Conservation (phyloP, 2,329 filamentous ascomycete species). For the Cryphonectria parasitica region DNA sequence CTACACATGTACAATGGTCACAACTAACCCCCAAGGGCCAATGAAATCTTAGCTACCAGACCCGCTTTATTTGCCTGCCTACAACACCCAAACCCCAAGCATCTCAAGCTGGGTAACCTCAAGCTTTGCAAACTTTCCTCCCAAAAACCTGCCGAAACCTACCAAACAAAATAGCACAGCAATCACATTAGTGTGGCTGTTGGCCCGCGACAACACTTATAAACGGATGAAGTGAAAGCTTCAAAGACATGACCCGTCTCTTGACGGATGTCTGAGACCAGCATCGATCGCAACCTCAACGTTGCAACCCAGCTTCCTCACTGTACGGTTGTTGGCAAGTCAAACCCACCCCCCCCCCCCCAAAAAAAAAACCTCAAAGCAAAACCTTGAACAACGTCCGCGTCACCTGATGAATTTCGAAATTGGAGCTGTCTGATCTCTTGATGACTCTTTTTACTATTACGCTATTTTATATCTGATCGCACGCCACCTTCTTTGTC, state of each 20-base stretch:
- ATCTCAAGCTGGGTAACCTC: background rate
- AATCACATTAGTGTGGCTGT: constrained; percentile 12
- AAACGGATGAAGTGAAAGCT: constrained; percentile 28
- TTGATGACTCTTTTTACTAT: constrained; percentile 56
- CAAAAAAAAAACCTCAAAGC: background rate
- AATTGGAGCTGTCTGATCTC: constrained; percentile 76
- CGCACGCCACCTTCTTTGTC: background rate
- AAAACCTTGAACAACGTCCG: background rate
- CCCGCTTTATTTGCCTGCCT: background rate
- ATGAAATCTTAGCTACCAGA: background rate
- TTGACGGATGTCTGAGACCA: constrained; percentile 21
- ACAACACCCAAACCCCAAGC: background rate
- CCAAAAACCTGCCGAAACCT: constrained; percentile 10
- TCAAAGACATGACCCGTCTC: constrained; percentile 24
- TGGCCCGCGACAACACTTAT: background rate
- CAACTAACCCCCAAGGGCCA: background rate
- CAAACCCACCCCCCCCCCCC: background rate
- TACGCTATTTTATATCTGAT: constrained; percentile 40
- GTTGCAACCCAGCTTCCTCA: background rate
- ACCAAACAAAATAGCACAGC: constrained; percentile 7
- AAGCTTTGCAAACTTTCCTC: constrained; percentile 1
- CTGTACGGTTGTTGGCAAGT: constrained; percentile 12
- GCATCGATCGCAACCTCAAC: background rate
- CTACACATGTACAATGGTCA: no score
- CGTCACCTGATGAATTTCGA: constrained; percentile 58